A percentile compares a stretch with the other conserved stretches of the same genome.
These are phyloP conservation scores for Amphicarpaea edgeworthii DNA, from an alignment of 306 rosid species.

Conservation along the genomic window DNA sequence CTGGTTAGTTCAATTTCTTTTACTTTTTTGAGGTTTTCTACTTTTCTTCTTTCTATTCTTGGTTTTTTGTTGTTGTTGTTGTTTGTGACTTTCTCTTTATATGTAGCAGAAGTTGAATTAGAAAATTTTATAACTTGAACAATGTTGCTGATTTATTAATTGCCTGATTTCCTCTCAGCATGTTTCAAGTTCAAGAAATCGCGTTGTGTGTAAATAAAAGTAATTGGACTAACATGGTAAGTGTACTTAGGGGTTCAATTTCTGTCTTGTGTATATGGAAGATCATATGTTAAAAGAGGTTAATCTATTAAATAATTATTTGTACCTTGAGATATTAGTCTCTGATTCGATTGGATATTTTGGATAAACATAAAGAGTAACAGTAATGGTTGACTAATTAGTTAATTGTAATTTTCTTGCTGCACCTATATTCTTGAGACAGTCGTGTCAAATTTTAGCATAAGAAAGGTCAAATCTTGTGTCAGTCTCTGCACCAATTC, in stretches of 20 bases:
- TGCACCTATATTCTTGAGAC: background rate
- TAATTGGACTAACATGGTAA: background rate
- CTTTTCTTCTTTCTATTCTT: background rate
- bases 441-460: background rate
- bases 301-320: too few relatives aligned
- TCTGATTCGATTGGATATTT: too few relatives aligned
- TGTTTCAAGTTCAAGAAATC: background rate
- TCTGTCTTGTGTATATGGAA: background rate
- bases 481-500: background rate
- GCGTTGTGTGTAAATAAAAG: background rate
- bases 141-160: background rate
- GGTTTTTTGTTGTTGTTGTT: background rate
- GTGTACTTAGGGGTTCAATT: background rate
- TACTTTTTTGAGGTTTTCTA: too few relatives aligned
- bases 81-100: background rate
- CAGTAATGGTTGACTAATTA: background rate
- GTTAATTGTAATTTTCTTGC: background rate
- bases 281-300: background rate
- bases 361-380: background rate
- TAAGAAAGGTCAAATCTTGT: background rate
- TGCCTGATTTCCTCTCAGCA: background rate
- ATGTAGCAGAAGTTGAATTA: background rate
- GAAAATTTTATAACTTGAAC: background rate
- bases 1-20: conserved; percentile 59
- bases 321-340: background rate